Evolutionary conservation across 2,329 filamentous ascomycete species (phyloP).

Genomic region (Lasiodiplodia gonubiensis): DNA sequence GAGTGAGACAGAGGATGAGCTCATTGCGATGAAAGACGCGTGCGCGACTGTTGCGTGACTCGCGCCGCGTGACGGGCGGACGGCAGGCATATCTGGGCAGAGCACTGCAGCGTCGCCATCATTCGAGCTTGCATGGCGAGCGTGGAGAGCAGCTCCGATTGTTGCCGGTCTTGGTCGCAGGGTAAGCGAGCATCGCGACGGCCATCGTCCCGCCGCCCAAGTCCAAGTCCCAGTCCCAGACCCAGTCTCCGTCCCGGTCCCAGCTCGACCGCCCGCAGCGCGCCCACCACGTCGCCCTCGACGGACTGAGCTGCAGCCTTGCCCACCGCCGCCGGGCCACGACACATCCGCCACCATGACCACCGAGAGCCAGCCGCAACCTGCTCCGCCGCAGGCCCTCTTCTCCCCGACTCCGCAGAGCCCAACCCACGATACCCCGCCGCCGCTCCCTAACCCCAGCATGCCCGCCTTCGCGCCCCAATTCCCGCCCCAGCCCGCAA

Average conservation of each 20-base stretch:
- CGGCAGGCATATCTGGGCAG: not conserved
- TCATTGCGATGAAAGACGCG: not conserved
- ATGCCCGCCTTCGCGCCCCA: conserved; percentile 29
- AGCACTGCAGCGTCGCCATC: not conserved
- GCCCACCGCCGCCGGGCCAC: conserved; percentile 11
- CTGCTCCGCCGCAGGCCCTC: conserved; percentile 20
- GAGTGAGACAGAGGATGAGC: conserved; percentile 21
- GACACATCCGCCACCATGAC: conserved; percentile 6
- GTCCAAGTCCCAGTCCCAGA: not conserved
- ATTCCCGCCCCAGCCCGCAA: conserved; percentile 31
- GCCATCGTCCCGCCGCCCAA: conserved; percentile 15
- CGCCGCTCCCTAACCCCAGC: conserved; percentile 21
- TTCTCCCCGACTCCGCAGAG: conserved; percentile 17
- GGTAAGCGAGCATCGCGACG: conserved; percentile 25
- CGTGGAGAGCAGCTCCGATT: conserved; percentile 6
- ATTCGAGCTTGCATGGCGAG: conserved; percentile 1
- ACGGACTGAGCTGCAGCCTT: conserved; percentile 22
- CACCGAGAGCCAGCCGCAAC: conserved; percentile 17
- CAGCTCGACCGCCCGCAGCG: conserved; percentile 11
- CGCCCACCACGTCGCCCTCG: conserved; percentile 18
- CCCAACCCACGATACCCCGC: conserved; percentile 26
- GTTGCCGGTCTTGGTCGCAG: conserved; percentile 9
- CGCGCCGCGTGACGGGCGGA: conserved; percentile 13
- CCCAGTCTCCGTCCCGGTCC: not conserved
- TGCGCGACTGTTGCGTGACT: conserved; percentile 1